Percentiles rank a stretch among this genome's conserved stretches.
Conservation (phyloP, 202 grass and related monocot species). For the Brachypodium distachyon region DNA sequence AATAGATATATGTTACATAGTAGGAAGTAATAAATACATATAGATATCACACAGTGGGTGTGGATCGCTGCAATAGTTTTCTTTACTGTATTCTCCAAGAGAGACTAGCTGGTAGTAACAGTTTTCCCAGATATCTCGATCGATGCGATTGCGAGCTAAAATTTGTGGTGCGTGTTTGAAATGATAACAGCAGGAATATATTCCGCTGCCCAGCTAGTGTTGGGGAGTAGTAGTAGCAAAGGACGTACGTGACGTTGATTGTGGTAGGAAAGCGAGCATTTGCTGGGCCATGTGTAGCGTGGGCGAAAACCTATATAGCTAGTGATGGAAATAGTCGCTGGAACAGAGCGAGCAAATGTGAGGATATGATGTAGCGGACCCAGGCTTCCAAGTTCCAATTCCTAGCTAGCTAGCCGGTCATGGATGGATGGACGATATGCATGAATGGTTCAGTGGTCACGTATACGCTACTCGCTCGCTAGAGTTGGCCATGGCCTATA, state of each 20-base stretch:
- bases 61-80: background rate
- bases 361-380: background rate
- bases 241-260: background rate
- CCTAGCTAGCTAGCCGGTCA: background rate
- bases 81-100: background rate
- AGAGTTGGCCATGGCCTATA: background rate
- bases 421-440: background rate
- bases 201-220: background rate
- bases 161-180: background rate
- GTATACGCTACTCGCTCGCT: background rate
- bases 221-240: background rate
- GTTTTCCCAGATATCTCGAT: background rate
- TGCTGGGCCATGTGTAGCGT: background rate
- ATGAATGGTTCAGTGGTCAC: conserved; percentile 12
- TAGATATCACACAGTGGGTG: background rate
- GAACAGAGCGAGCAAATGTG: background rate
- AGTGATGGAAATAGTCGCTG: background rate
- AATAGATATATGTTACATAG: no score
- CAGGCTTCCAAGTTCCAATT: background rate
- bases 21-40: background rate
- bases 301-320: background rate
- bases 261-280: background rate
- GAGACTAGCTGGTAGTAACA: background rate
- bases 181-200: background rate
- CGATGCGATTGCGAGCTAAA: background rate